A percentile compares a stretch with the other conserved stretches of the same genome.
These are phyloP conservation scores for Agrocybe praecox DNA, from an alignment of 768 basidiomycete species.

Conservation along the genomic window DNA sequence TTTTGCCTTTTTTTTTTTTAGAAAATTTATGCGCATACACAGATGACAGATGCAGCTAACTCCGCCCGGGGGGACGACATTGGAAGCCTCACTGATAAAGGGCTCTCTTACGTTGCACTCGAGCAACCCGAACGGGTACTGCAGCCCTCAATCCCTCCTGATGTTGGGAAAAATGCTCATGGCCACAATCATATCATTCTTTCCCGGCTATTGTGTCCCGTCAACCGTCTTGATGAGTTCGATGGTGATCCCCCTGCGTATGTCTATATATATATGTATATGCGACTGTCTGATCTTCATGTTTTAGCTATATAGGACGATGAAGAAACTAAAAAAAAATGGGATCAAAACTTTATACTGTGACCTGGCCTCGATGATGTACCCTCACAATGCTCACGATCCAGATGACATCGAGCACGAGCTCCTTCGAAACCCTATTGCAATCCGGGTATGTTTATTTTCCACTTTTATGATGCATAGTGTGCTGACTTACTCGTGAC, in stretches of 20 bases:
- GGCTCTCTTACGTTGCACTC: background rate
- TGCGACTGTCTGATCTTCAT: background rate
- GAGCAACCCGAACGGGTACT: background rate
- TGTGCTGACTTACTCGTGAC: background rate
- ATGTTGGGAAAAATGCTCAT: background rate
- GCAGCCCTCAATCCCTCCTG: background rate
- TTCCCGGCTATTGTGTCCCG: conserved; percentile 1
- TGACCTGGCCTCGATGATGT: background rate
- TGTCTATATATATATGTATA: no score
- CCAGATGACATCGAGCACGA: background rate
- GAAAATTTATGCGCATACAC: background rate
- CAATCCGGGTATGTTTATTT: background rate
- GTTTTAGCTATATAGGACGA: background rate
- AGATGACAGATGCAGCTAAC: background rate
- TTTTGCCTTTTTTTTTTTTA: no score
- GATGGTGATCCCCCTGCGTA: background rate
- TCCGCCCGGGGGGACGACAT: background rate
- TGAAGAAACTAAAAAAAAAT: background rate
- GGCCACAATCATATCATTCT: background rate
- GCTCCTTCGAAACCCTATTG: conserved; percentile 1
- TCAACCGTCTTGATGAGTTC: background rate
- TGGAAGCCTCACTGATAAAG: background rate
- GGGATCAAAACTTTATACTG: background rate
- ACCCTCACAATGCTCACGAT: background rate
- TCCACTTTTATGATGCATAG: background rate